phyloP scores from a whole-genome alignment of 495 filamentous ascomycete species.

The Astrothelium subdiscretum region DNA sequence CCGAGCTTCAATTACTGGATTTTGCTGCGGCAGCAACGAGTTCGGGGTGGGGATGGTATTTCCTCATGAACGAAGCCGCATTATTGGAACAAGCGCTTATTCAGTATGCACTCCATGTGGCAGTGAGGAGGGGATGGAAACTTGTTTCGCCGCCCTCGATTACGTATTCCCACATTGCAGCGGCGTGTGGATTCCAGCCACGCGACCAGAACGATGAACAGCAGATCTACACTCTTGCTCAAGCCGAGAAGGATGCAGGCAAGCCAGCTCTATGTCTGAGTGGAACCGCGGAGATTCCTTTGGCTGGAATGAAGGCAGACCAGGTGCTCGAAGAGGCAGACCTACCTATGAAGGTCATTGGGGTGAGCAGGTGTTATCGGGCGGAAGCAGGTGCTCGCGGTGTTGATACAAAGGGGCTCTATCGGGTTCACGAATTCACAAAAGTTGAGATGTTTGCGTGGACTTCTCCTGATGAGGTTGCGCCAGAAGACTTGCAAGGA shows the following conservation, averaged over 20 bases:
- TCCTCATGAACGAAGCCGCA: constrained; percentile 75
- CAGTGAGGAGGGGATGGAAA: constrained; percentile 58
- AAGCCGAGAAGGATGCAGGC: constrained; percentile 40
- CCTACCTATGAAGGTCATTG: constrained; percentile 68
- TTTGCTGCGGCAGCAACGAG: constrained; percentile 66
- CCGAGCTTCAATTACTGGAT: constrained; percentile 68
- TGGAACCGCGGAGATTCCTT: constrained; percentile 86
- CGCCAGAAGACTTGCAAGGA: constrained; percentile 4
- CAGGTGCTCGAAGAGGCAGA: constrained; percentile 47
- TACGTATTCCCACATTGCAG: constrained; percentile 81
- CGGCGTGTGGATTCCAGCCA: constrained; percentile 86
- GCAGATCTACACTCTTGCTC: constrained; percentile 72
- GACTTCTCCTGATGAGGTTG: constrained; percentile 38
- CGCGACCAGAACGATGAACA: constrained; percentile 83
- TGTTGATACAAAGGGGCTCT: constrained; percentile 83
- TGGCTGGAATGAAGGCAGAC: constrained; percentile 81
- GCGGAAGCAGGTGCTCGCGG: constrained; percentile 88
- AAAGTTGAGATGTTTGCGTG: constrained; percentile 97
- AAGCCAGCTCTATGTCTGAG: constrained; percentile 64
- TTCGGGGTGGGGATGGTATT: constrained; percentile 96
- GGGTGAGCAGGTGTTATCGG: constrained; percentile 77
- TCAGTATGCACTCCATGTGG: constrained; percentile 66
- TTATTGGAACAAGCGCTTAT: constrained; percentile 86
- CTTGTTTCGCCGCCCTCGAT: constrained; percentile 75
- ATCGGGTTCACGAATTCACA: constrained; percentile 97